phyloP scores from a whole-genome alignment of 2,329 filamentous ascomycete species.

The Botrytis porri region DNA sequence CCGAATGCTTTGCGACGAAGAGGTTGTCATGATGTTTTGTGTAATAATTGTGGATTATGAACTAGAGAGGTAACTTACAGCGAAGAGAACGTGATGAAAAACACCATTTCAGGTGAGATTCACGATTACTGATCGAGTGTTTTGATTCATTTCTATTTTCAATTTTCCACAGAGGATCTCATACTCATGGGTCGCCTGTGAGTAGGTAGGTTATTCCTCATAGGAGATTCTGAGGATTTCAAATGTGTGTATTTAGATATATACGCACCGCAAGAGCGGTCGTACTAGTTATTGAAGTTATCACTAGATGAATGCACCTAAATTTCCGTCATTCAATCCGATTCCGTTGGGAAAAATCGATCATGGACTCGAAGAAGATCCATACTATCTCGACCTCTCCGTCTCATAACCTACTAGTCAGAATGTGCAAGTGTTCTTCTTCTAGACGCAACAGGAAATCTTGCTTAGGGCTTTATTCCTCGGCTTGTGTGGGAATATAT shows the following conservation, averaged over 20 bases:
- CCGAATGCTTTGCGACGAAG: neutral
- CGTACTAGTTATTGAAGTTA: neutral
- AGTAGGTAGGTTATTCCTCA: neutral
- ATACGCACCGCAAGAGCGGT: neutral
- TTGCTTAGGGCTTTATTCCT: slow-evolving; percentile 40
- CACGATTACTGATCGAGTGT: neutral
- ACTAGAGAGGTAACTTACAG: neutral
- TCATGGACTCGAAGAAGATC: neutral
- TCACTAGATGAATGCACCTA: neutral
- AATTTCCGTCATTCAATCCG: neutral
- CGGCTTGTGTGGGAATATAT: slow-evolving; percentile 39
- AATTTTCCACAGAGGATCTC: neutral
- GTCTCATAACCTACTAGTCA: neutral
- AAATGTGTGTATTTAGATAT: neutral
- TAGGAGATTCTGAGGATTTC: no score
- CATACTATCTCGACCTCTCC: neutral
- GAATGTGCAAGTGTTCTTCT: slow-evolving; percentile 42
- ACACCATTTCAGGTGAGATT: neutral
- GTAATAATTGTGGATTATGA: neutral
- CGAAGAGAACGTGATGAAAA: neutral
- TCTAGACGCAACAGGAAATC: slow-evolving; percentile 42
- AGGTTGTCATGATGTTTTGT: neutral
- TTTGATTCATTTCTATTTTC: neutral
- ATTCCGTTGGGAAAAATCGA: neutral
- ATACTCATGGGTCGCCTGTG: neutral